A percentile compares a stretch with the other conserved stretches of the same genome.
Conservation (phyloP, 129 eudicot species). For the Artemisia annua region DNA sequence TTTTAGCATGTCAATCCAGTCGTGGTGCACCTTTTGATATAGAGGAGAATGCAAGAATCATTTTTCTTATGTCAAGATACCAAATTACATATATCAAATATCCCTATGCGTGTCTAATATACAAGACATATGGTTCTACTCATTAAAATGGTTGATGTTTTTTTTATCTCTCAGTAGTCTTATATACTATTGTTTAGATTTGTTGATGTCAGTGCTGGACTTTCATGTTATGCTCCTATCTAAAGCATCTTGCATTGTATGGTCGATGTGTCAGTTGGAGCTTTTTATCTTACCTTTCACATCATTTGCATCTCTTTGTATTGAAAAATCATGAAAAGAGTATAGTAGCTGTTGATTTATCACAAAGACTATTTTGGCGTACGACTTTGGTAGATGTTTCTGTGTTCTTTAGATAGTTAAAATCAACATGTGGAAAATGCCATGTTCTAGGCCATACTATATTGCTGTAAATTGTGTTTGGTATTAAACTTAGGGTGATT, state of each 20-base stretch:
- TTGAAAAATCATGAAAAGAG: not conserved
- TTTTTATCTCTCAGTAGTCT: not conserved
- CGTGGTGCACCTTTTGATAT: too few relatives aligned
- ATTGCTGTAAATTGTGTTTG: too few relatives aligned
- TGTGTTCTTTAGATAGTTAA: not conserved
- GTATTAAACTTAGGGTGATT: not conserved
- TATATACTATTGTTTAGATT: not conserved
- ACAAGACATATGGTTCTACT: too few relatives aligned
- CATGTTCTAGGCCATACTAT: slow-evolving; percentile 11
- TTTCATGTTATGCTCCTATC: not conserved
- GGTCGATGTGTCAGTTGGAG: not conserved
- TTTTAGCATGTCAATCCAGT: too few relatives aligned
- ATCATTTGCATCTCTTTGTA: not conserved
- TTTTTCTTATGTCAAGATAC: not conserved
- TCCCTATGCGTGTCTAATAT: too few relatives aligned
- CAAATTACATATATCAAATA: too few relatives aligned
- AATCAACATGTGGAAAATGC: not conserved
- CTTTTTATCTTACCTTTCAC: too few relatives aligned
- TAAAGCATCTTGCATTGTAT: not conserved
- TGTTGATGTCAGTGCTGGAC: slow-evolving; percentile 1
- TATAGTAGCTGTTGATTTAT: not conserved
- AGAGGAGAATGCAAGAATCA: too few relatives aligned
- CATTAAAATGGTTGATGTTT: not conserved
- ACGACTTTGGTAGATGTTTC: not conserved
- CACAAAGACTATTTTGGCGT: not conserved